phyloP scores from a whole-genome alignment of 768 basidiomycete species.

The Amanita molliuscula region DNA sequence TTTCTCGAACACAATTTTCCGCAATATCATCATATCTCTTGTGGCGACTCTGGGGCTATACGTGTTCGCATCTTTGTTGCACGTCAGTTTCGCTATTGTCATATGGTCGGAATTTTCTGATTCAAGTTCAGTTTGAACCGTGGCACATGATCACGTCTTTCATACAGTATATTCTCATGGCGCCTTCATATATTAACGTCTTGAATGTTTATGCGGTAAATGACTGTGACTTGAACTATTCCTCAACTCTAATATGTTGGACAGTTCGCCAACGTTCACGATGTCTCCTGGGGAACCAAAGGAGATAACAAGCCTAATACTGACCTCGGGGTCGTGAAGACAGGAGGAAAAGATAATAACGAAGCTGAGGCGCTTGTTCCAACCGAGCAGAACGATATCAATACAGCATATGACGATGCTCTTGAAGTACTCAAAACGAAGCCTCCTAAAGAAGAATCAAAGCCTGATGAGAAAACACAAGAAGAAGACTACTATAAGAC shows the following conservation, averaged over 20 bases:
- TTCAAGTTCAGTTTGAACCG: conserved; percentile 67
- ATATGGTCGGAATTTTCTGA: neutral
- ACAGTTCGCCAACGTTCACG: conserved; percentile 81
- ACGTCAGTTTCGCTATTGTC: conserved; percentile 43
- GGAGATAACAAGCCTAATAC: conserved; percentile 81
- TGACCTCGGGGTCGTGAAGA: conserved; percentile 77
- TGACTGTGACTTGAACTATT: neutral
- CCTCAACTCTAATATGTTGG: neutral
- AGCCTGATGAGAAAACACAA: conserved; percentile 46
- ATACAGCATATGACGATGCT: conserved; percentile 87
- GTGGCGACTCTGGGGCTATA: conserved; percentile 88
- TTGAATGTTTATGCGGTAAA: conserved; percentile 82
- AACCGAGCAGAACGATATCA: conserved; percentile 80
- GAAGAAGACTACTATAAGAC: conserved; percentile 85
- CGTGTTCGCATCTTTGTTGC: conserved; percentile 69
- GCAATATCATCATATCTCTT: conserved; percentile 80
- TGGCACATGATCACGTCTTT: conserved; percentile 99
- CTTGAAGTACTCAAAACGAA: conserved; percentile 72
- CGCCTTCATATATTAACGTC: conserved; percentile 89
- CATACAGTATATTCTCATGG: conserved; percentile 84
- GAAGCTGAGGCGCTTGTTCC: conserved; percentile 85
- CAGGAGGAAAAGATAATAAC: conserved; percentile 49
- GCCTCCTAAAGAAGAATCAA: conserved; percentile 60
- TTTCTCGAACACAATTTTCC: conserved; percentile 72
- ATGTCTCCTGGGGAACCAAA: conserved; percentile 94